Percentiles rank a stretch among this genome's conserved stretches.
phyloP scores from a whole-genome alignment of 2,329 filamentous ascomycete species.

The Cercospora sp. region DNA sequence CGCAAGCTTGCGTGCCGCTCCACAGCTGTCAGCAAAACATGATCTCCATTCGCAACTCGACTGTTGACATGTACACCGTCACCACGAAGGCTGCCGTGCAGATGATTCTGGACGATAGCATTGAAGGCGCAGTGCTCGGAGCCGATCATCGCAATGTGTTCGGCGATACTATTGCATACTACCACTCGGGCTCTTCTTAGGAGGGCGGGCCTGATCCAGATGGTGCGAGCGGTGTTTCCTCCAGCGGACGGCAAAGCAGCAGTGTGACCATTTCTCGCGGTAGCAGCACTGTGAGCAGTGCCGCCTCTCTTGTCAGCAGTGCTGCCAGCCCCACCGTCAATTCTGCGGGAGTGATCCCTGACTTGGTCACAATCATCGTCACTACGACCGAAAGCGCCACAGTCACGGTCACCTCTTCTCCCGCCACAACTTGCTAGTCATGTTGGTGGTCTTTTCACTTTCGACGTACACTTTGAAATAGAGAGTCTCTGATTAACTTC shows the following conservation, averaged over 20 bases:
- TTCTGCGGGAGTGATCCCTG: too few relatives aligned
- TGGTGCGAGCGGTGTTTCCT: conserved; percentile 2
- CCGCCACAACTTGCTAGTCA: conserved; percentile 8
- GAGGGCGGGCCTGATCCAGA: neutral
- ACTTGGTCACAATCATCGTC: neutral
- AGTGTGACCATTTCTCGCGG: neutral
- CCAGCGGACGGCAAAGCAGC: neutral
- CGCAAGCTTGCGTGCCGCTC: conserved; percentile 49
- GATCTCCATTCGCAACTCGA: conserved; percentile 47
- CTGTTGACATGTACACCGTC: conserved; percentile 51
- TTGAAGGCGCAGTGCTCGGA: conserved; percentile 43
- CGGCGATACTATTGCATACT: conserved; percentile 49
- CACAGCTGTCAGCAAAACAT: conserved; percentile 56
- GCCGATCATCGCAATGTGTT: conserved; percentile 52
- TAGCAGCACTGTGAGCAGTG: neutral
- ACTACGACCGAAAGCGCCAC: neutral
- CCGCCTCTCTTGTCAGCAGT: neutral
- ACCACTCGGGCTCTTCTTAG: conserved; percentile 24
- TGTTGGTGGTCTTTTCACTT: conserved; percentile 1
- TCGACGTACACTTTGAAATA: conserved; percentile 12
- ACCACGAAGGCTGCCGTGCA: conserved; percentile 53
- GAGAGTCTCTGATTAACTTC: conserved; percentile 12
- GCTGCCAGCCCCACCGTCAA: neutral
- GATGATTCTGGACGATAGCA: conserved; percentile 48
- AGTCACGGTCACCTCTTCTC: neutral